phyloP scores from a whole-genome alignment of 305 asterid genomes.

The Fraxinus xanthoxyloides region DNA sequence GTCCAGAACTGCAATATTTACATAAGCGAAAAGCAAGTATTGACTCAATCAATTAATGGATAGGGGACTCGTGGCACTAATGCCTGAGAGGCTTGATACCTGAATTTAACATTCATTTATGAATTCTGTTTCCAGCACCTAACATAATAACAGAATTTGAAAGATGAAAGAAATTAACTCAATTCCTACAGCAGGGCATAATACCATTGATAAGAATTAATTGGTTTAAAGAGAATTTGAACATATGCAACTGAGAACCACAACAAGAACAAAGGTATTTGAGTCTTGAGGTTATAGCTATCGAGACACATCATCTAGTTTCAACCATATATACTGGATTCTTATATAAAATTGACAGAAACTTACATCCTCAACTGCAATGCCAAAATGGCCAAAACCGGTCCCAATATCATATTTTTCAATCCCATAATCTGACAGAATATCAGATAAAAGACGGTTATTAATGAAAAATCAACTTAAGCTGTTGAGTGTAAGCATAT shows the following conservation, averaged over 20 bases:
- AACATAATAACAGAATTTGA: not conserved
- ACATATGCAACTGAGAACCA: constrained; percentile 7
- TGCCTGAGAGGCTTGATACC: not conserved
- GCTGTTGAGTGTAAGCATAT: not conserved
- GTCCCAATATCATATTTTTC: not conserved
- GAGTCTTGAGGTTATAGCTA: not conserved
- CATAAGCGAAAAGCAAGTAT: not conserved
- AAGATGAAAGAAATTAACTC: not conserved
- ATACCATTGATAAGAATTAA: not conserved
- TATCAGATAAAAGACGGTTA: not conserved
- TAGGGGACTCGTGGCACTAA: not conserved
- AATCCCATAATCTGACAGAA: not conserved
- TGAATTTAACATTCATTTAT: not conserved
- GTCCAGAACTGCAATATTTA: not conserved
- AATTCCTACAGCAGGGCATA: constrained; percentile 23
- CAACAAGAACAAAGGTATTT: not conserved
- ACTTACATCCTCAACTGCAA: constrained; percentile 96
- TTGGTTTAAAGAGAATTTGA: not conserved
- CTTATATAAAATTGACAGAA: constrained; percentile 11
- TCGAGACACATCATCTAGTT: not conserved
- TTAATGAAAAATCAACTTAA: not conserved
- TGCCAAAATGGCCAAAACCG: constrained; percentile 95
- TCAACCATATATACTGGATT: not conserved
- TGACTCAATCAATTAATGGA: not conserved
- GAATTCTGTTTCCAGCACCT: not conserved